Evolutionary conservation across 495 filamentous ascomycete genomes (phyloP), one percentile per base, ranked within the genome.

Genomic region (Xylaria flabelliformis): DNA sequence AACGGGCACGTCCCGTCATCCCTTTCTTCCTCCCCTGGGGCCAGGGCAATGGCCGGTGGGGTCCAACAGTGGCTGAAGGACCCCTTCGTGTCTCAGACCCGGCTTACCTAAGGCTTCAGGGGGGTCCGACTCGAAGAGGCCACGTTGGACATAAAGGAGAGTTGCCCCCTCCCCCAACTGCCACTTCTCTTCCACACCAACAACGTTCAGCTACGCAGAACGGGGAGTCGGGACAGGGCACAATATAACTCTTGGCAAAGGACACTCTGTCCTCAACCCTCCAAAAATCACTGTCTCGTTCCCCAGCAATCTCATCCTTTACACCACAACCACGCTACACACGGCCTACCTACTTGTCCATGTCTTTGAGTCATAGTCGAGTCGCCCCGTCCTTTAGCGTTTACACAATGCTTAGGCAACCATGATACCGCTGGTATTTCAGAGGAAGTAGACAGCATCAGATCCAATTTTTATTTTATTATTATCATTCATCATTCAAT

Each of bases 111-210:
- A 64, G n/a, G 32, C 36, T 10, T 4, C 29, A 21, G 24, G 59
- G 64, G 15, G 62, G 32, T 21, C 4, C 15, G 13, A 46, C 53
- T 42, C 26, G 44, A 71, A 76, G 71, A 74, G 77, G 77, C 75
- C 77, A 79, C 77, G 77, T 77, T 76, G 72, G 73, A 75, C 77
- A 79, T 79, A 79, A 79, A 79, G 77, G 73, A 74, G 71, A 26
- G 64, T 55, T 42, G 48, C 65, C 68, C 75, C 74, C 74, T 73
- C 58, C 15, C 26, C 26, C 15, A 67, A 51, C 41, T 42, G 26
- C 53, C 71, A 42, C 39, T 34, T 51, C 53, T 59, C 55, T 48
- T 32, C 34, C 13, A 36, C 55, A 59, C 29, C 13, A 24, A 42
- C 65, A 67, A 34, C 19, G 21, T 55, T 59, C 55, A n/a, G 0